Evolutionary conservation across 1,139 yeast species (phyloP).

Genomic region (Diutina rugosa): DNA sequence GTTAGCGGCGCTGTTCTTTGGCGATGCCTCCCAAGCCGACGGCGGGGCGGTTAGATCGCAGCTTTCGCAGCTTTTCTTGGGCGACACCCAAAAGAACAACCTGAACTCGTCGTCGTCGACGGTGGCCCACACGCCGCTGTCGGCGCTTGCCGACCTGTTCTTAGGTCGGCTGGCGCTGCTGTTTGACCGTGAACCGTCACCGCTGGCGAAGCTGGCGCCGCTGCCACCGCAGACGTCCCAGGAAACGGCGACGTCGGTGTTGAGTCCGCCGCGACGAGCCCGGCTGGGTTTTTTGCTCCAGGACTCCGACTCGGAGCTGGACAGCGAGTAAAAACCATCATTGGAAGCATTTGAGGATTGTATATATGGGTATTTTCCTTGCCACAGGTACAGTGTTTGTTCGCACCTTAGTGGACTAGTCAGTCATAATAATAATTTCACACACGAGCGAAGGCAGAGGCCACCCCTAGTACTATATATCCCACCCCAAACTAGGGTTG

Average conservation of each 20-base stretch:
- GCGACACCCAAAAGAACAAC: neutral
- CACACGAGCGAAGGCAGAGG: neutral
- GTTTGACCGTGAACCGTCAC: neutral
- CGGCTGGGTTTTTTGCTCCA: neutral
- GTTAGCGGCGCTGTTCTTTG: conserved; percentile 7
- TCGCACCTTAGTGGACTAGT: neutral
- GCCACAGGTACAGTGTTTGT: neutral
- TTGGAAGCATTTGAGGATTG: neutral
- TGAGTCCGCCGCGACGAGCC: neutral
- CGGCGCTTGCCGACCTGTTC: neutral
- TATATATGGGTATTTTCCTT: neutral
- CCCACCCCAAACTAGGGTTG: neutral
- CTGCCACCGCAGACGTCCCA: neutral
- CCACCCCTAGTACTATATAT: no score
- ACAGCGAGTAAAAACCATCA: neutral
- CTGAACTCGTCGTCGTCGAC: neutral
- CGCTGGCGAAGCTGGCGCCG: neutral
- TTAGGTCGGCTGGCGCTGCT: neutral
- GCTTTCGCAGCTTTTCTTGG: neutral
- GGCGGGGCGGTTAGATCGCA: conserved; percentile 4
- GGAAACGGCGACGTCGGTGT: neutral
- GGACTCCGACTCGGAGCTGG: neutral
- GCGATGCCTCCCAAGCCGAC: neutral
- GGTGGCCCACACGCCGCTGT: neutral
- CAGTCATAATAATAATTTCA: neutral